Evolutionary conservation across 805 yeast genomes (phyloP).

Genomic region (Clavispora phyllophila): DNA sequence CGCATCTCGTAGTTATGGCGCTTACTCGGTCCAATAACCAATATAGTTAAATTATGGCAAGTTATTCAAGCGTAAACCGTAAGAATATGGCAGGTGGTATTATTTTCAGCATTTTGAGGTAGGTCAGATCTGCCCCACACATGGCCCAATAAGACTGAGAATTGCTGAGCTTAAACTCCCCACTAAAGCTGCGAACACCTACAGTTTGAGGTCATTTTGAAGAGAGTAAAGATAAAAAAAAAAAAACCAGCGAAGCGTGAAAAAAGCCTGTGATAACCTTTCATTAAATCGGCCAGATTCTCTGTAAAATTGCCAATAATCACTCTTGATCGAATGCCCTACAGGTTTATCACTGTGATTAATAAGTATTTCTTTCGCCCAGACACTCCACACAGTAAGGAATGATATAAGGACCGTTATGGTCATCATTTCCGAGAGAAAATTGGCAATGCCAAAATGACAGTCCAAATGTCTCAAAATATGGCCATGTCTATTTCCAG

Average conservation of each 20-base stretch:
- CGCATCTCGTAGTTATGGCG: slow-evolving; percentile 8
- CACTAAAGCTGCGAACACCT: slow-evolving; percentile 2
- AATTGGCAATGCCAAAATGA: slow-evolving; percentile 38
- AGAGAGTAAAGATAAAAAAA: slow-evolving; percentile 24
- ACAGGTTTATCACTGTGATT: slow-evolving; percentile 42
- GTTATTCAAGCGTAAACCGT: slow-evolving; percentile 8
- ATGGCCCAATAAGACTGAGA: slow-evolving; percentile 5
- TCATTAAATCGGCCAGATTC: slow-evolving; percentile 49
- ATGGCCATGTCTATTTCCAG: slow-evolving; percentile 23
- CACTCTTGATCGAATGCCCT: slow-evolving; percentile 38
- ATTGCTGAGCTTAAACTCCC: slow-evolving; percentile 4
- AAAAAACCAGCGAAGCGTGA: too few species aligned
- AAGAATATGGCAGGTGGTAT: slow-evolving; percentile 5
- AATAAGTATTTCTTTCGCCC: slow-evolving; percentile 41
- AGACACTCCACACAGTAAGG: slow-evolving; percentile 42
- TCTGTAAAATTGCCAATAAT: slow-evolving; percentile 30
- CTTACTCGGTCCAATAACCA: slow-evolving; percentile 9
- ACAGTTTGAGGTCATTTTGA: too few species aligned
- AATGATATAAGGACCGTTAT: slow-evolving; percentile 43
- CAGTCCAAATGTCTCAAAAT: slow-evolving; percentile 40
- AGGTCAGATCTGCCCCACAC: slow-evolving; percentile 6
- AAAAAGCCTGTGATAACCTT: slow-evolving; percentile 29
- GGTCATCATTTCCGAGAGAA: slow-evolving; percentile 44
- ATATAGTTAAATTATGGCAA: slow-evolving; percentile 9
- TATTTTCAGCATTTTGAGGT: slow-evolving; percentile 3